phyloP scores from a whole-genome alignment of 2,329 filamentous ascomycete species.

The Venturia oleaginea region DNA sequence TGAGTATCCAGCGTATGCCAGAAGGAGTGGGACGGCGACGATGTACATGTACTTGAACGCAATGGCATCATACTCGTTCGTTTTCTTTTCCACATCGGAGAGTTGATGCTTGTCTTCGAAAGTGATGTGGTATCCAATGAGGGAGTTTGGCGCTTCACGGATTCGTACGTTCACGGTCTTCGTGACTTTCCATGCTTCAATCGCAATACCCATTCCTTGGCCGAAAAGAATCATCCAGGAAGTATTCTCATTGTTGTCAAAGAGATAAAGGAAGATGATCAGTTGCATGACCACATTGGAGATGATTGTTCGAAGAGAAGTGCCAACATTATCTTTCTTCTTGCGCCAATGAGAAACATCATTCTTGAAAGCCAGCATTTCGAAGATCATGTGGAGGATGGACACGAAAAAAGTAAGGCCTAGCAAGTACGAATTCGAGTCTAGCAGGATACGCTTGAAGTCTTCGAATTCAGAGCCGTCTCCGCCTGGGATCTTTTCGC shows the following conservation, averaged over 20 bases:
- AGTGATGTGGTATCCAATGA: conserved; percentile 67
- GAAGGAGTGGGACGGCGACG: conserved; percentile 75
- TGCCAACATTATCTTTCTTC: conserved; percentile 98
- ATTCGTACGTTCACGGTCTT: conserved; percentile 86
- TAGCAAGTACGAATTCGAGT: conserved; percentile 88
- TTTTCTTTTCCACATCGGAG: conserved; percentile 92
- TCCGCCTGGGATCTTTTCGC: conserved; percentile 59
- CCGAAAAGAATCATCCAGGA: conserved; percentile 98
- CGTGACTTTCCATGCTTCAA: conserved; percentile 91
- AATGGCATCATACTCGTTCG: conserved; percentile 95
- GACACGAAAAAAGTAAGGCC: conserved; percentile 76
- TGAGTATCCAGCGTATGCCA: conserved; percentile 85
- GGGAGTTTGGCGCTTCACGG: conserved; percentile 57
- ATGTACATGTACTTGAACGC: conserved; percentile 97
- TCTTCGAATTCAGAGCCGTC: conserved; percentile 94
- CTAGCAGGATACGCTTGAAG: conserved; percentile 89
- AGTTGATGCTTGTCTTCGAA: conserved; percentile 98
- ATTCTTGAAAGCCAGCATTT: conserved; percentile 92
- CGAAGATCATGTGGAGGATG: conserved; percentile 87
- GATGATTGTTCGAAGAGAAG: conserved; percentile 89
- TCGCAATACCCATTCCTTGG: conserved; percentile 73
- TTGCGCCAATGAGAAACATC: conserved; percentile 97
- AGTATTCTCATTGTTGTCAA: conserved; percentile 96
- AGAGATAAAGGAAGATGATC: conserved; percentile 89
- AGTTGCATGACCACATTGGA: conserved; percentile 97